Evolutionary conservation across 345 rosid genomes (phyloP), one percentile per base, ranked within the genome.

Genomic region (Sisymbrium altissimum): DNA sequence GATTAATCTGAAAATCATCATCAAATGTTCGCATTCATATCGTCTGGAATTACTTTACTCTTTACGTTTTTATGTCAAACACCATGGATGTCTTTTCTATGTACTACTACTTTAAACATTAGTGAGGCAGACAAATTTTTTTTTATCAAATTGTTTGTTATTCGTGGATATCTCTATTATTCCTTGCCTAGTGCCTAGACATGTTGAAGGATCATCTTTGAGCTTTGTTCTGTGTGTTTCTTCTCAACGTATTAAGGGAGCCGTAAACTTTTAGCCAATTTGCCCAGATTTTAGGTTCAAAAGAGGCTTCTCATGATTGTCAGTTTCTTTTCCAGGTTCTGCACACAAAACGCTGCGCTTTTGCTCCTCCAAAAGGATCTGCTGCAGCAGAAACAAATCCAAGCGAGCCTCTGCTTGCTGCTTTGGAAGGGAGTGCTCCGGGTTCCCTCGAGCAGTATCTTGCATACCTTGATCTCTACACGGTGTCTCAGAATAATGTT

Each of bases 311-410:
- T 62, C 48, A 39, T 62, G 53, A 10, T 55, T 46, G 8, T 27
- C 10, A 5, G 23, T 66, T 32, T 49, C 5, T 13, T 56, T 40
- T 86, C 8, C 72, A 90, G 97, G 97, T 89, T 68, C 79, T 92
- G 50, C 84, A 82, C 77, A 90, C 99, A 14, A 92, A 90, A 77
- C 83, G 96, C 71, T 88, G 80, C 41, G 50, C 79, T 43, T 92
- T 87, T 79, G 96, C 97, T 48, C 97, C 92, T 33, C 96, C 94
- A 52, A 92, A 88, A 85, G 97, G 99, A 81, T 92, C 99, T 9
- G 98, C 97, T 18, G 99, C 99, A 55, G 97, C 98, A 59, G 97
- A 95, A 86, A 87, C 92, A 52, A 95, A 95, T 80, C 99, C 98
- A 44, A 92, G 92, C 11, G 94, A 88, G 72, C 97, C 93, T 66